Base-by-base conservation (phyloP, 75 land plant genomes). In the Pinus albicaulis region DNA sequence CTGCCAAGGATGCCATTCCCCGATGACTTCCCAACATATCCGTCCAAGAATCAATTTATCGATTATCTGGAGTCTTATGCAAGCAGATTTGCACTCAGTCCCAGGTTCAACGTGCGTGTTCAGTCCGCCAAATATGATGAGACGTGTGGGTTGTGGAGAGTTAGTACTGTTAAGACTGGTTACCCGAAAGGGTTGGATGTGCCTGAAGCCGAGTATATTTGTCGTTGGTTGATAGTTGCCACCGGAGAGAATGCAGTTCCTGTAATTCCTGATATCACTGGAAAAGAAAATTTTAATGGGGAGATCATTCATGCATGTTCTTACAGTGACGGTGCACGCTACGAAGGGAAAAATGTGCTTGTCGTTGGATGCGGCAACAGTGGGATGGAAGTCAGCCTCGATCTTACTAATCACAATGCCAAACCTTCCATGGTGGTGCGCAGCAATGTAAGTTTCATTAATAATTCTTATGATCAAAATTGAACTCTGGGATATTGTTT, bases 171-270 rank as follows among this genome's bases (percentile, higher is more conserved):
- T 23, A 68, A 52, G 22, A 73, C 15, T 20, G 8, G 52, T 24
- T 14, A 16, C 34, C 52, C n/a, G 68, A 57, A 34, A 8, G 53
- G 58, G 4, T 57, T 25, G 25, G 73, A 19, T 19, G 76, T 36
- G 13, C 72, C 70, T 24, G 81, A 79, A 70, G 74, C 24, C 34
- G 79, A 83, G 88, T 91, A 84, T 73, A 79, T 82, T 17, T 81
- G 80, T 59, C 78, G 77, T 62, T 96, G 92, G 92, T 75, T 96
- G 31, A 84, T 96, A 17, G 98, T 92, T 48, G 99, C 98, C 48
- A 89, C 91, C 19, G 95, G 99, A 0, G 95, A 96, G 82, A 96
- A 96, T 80, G 95, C 98, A 2, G 92, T 89, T 84, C 77, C 78
- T 1, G 77, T 82, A n/a, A 77, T 81, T 34, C 98, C 98, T 12